These are phyloP conservation scores for Diaporthe vexans DNA, from an alignment of 2,329 filamentous ascomycete genomes.

Conservation along the genomic window DNA sequence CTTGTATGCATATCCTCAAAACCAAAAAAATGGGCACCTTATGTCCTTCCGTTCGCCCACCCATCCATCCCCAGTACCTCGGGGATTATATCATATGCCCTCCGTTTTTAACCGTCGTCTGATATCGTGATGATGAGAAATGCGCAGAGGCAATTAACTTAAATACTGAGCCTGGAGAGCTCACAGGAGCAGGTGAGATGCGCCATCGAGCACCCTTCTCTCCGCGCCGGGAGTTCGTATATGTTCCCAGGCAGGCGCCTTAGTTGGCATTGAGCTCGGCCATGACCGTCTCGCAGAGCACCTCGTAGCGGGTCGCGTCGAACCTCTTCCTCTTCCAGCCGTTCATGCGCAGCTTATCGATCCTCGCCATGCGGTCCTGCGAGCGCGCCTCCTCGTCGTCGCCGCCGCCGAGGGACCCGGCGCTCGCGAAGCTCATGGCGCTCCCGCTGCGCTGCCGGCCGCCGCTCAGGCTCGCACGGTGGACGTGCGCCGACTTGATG, in stretches of 20 bases:
- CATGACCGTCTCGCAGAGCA: slow-evolving; percentile 64
- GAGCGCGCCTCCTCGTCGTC: slow-evolving; percentile 53
- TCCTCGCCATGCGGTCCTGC: slow-evolving; percentile 63
- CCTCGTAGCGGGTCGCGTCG: slow-evolving; percentile 66
- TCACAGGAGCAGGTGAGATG: background rate
- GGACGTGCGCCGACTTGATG: slow-evolving; percentile 21
- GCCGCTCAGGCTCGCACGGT: slow-evolving; percentile 39
- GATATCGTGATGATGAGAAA: slow-evolving; percentile 14
- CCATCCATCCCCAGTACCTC: background rate
- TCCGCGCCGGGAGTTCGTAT: background rate
- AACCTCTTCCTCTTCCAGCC: slow-evolving; percentile 71
- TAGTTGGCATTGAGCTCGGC: slow-evolving; percentile 59
- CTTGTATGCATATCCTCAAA: slow-evolving; percentile 11
- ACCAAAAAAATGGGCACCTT: background rate
- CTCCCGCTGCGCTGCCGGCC: slow-evolving; percentile 32
- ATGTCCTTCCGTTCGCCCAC: background rate
- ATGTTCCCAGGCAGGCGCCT: background rate
- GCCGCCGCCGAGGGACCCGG: slow-evolving; percentile 45
- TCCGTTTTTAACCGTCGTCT: slow-evolving; percentile 2
- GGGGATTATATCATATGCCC: background rate
- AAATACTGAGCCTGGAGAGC: background rate
- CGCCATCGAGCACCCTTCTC: background rate
- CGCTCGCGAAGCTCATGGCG: slow-evolving; percentile 42
- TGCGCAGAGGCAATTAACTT: background rate
- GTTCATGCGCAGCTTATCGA: slow-evolving; percentile 66